These are phyloP conservation scores for Pholiota adiposa DNA, from an alignment of 1,284 basidiomycete species.

Conservation along the genomic window DNA sequence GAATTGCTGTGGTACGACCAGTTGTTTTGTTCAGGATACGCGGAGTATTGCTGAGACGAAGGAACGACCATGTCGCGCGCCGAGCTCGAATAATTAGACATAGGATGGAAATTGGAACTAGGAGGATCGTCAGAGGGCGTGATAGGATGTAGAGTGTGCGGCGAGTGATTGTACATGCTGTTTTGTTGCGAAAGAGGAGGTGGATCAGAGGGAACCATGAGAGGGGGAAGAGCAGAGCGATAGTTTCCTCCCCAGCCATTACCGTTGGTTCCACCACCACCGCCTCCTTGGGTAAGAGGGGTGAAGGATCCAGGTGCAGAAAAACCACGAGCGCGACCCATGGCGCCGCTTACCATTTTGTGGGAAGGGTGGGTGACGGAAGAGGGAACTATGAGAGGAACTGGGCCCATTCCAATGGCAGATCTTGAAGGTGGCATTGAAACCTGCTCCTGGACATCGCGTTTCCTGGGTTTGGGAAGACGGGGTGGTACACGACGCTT, in stretches of 20 bases:
- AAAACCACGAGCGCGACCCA: constrained; percentile 73
- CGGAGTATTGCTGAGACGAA: constrained; percentile 60
- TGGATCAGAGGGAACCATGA: constrained; percentile 77
- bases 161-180: constrained; percentile 59
- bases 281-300: constrained; percentile 58
- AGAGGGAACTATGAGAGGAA: constrained; percentile 63
- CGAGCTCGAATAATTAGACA: constrained; percentile 54
- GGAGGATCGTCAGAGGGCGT: constrained; percentile 70
- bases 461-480: constrained; percentile 79
- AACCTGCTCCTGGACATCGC: constrained; percentile 65
- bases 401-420: constrained; percentile 64
- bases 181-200: constrained; percentile 56
- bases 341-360: constrained; percentile 40
- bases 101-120: constrained; percentile 58
- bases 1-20: constrained; percentile 60
- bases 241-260: constrained; percentile 61
- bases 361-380: constrained; percentile 41
- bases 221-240: constrained; percentile 75
- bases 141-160: constrained; percentile 65
- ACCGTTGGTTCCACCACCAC: constrained; percentile 32
- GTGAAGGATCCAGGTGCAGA: constrained; percentile 80
- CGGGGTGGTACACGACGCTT: constrained; percentile 93
- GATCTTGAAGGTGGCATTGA: constrained; percentile 72
- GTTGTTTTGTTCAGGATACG: constrained; percentile 50
- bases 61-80: constrained; percentile 49